Percentiles rank a stretch among this genome's conserved stretches.
These are phyloP conservation scores for Termitomyces sp. DNA, from an alignment of 768 basidiomycete genomes.

Conservation along the genomic window DNA sequence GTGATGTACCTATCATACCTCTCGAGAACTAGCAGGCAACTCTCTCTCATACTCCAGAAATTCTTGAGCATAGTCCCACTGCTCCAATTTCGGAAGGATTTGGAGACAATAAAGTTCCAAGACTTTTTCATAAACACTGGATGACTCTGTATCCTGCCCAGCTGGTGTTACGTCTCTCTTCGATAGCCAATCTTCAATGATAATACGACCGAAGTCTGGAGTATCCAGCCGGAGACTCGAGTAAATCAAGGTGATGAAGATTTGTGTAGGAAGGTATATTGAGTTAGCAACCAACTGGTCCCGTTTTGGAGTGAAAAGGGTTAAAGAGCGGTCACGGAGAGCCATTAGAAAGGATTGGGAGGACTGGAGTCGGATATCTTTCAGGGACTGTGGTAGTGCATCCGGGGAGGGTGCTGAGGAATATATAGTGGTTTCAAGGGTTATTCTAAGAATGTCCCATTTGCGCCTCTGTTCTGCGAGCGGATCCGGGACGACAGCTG, in stretches of 20 bases:
- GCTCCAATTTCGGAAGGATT: conserved; percentile 63
- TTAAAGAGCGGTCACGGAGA: conserved; percentile 59
- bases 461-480: conserved; percentile 59
- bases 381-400: conserved; percentile 45
- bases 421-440: conserved; percentile 72
- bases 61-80: conserved; percentile 78
- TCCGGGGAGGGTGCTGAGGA: conserved; percentile 44
- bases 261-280: conserved; percentile 61
- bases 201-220: conserved; percentile 52
- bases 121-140: conserved; percentile 63
- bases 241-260: conserved; percentile 65
- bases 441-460: conserved; percentile 86
- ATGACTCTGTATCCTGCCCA: conserved; percentile 17
- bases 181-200: conserved; percentile 79
- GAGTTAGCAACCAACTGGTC: conserved; percentile 35
- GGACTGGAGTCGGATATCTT: conserved; percentile 48
- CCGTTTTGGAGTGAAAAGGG: conserved; percentile 55
- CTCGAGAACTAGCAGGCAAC: conserved; percentile 40
- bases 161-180: conserved; percentile 36
- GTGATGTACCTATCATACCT: conserved; percentile 35
- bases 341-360: conserved; percentile 52
- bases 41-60: conserved; percentile 73
- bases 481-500: conserved; percentile 26
- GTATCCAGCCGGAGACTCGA: conserved; percentile 64
- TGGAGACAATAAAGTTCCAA: conserved; percentile 74